phyloP scores from a whole-genome alignment of 169 alveolate species.

The Plasmodium vinckei region DNA sequence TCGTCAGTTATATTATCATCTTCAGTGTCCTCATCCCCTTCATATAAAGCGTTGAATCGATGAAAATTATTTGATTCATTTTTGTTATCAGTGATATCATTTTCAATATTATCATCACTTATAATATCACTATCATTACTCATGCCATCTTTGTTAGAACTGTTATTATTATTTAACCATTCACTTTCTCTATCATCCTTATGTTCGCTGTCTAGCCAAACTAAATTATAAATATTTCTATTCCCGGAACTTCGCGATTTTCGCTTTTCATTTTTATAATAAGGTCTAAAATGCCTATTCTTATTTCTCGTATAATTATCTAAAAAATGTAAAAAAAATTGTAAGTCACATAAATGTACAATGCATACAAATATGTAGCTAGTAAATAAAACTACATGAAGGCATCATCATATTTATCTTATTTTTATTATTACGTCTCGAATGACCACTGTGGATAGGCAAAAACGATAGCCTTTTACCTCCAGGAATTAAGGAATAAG shows the following conservation, averaged over 20 bases:
- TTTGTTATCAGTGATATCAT: neutral
- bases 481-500: slow-evolving; percentile 38
- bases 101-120: neutral
- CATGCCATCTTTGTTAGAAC: slow-evolving; percentile 1
- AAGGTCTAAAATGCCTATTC: slow-evolving; percentile 4
- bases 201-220: slow-evolving; percentile 4
- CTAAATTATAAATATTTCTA: slow-evolving; percentile 28
- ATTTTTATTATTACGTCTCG: slow-evolving; percentile 32
- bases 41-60: slow-evolving; percentile 16
- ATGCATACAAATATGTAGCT: neutral
- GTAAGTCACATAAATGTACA: neutral
- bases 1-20: slow-evolving; percentile 7
- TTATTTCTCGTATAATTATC: slow-evolving; percentile 21
- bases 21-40: slow-evolving; percentile 5
- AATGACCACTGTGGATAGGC: slow-evolving; percentile 22
- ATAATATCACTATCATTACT: slow-evolving; percentile 5
- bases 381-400: neutral
- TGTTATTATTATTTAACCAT: slow-evolving; percentile 5
- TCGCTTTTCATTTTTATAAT: slow-evolving; percentile 26
- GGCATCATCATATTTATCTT: neutral
- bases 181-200: slow-evolving; percentile 9
- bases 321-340: slow-evolving; percentile 11
- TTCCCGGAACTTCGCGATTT: neutral
- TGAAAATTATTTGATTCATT: neutral
- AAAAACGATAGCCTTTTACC: slow-evolving; percentile 43